Conservation (phyloP, 2,329 filamentous ascomycete species). For the Colletotrichum truncatum region DNA sequence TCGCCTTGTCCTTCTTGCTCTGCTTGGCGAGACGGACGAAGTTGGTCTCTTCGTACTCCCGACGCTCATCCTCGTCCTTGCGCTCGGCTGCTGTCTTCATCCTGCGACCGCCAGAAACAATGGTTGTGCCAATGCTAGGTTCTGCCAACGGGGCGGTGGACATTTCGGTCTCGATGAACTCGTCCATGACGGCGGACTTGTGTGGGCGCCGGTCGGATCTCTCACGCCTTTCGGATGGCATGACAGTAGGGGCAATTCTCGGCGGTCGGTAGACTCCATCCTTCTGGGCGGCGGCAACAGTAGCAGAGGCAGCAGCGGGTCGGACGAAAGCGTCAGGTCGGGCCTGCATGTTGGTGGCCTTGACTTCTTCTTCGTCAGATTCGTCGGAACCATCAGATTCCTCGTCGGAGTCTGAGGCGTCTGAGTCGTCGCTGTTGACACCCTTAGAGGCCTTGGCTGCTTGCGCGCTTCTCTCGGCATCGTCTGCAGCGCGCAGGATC, state of each 20-base stretch:
- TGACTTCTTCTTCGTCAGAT: conserved; percentile 41
- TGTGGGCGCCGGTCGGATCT: conserved; percentile 69
- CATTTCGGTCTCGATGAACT: conserved; percentile 88
- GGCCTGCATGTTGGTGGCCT: conserved; percentile 30
- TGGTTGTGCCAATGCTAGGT: conserved; percentile 92
- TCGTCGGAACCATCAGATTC: conserved; percentile 44
- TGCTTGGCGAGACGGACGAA: conserved; percentile 86
- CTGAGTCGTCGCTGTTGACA: conserved; percentile 42
- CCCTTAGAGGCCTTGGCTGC: conserved; percentile 45
- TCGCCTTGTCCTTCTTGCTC: conserved; percentile 85
- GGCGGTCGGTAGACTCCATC: conserved; percentile 87
- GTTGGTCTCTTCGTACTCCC: conserved; percentile 91
- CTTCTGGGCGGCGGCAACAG: conserved; percentile 45
- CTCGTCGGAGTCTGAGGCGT: conserved; percentile 45
- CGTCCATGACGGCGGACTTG: conserved; percentile 88
- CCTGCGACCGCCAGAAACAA: conserved; percentile 79
- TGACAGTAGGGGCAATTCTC: conserved; percentile 84
- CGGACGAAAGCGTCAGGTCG: conserved; percentile 47
- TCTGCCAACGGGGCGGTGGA: conserved; percentile 83
- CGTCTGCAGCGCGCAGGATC: conserved; percentile 86
- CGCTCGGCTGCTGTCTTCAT: conserved; percentile 82
- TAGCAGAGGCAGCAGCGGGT: conserved; percentile 39
- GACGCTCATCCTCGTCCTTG: conserved; percentile 79
- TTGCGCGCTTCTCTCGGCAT: conserved; percentile 63
- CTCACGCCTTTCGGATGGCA: conserved; percentile 76